Conservation (phyloP, 176 grass and related monocot species). For the Cymbopogon citratus region DNA sequence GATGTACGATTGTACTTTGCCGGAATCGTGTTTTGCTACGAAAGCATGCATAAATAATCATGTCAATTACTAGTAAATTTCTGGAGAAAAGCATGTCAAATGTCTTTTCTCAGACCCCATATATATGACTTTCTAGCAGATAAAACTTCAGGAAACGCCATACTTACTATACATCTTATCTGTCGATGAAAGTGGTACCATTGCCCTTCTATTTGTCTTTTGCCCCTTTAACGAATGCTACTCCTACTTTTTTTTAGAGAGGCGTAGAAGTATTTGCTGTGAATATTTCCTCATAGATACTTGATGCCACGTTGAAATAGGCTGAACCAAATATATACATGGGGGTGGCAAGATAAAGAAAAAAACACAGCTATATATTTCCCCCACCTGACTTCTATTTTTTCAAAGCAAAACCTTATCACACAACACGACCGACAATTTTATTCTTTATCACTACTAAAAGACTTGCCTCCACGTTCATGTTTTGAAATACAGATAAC, state of each 20-base stretch:
- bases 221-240: no score
- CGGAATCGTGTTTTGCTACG: not conserved
- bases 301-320: constrained; percentile 29
- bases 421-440: not conserved
- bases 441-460: not conserved
- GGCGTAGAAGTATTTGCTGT: not conserved
- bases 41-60: not conserved
- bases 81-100: not conserved
- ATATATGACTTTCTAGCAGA: not conserved
- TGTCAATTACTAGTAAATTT: not conserved
- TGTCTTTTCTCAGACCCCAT: not conserved
- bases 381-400: not conserved
- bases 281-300: constrained; percentile 4
- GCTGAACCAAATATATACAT: not conserved
- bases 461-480: constrained; percentile 38
- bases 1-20: no score
- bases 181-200: not conserved
- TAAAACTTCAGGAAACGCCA: not conserved
- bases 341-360: not conserved
- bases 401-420: constrained; percentile 6
- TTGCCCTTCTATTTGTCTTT: not conserved
- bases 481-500: not conserved
- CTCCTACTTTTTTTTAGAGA: not conserved
- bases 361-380: not conserved
- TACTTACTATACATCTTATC: no score